Base-by-base conservation (phyloP, 768 basidiomycete genomes). In the Lactarius akahatsu region DNA sequence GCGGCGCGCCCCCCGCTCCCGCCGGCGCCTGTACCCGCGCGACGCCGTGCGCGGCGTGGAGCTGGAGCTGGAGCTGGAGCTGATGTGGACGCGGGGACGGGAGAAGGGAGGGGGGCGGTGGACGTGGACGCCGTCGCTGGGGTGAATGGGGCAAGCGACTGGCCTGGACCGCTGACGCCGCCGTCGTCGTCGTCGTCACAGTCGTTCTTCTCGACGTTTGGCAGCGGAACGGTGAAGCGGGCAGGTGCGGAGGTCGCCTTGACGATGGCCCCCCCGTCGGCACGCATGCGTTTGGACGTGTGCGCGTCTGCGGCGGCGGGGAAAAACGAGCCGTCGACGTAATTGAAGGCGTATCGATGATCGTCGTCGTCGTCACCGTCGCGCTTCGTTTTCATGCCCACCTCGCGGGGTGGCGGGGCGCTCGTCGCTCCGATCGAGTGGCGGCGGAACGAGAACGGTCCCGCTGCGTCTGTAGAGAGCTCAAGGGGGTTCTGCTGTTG, bases 221-320 rank as follows among this genome's bases (percentile, higher is more conserved):
- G 66, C 8, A 67, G 62, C 0, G 66, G 62, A 1, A 59, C 16
- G 0, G 54, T 34, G 18, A 56, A 28, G 20, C 40, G 28, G 6
- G 66, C 58, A 4, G 66, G 66, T 15, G 62, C 62, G 0, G 66
- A 67, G 4, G 54, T 56, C 15, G 32, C 26, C 16, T 28, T 26
- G 32, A 16, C 9, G 41, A 45, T 16, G 20, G 11, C 9, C 0
- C 15, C 16, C 13, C 11, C 15, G 16, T 30, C 9, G 15, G 62
- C 43, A 7, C 52, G 62, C 5, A 40, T 59, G 40, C 62, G 62
- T 28, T 67, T 67, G 7, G 20, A 41, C 23, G 23, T 6, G 30
- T 57, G 56, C 15, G 15, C 26, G 4, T 4, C 36, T 9, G 55
- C 30, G 8, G 20, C 43, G 18, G 26, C 8, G 7, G n/a, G 64